Evolutionary conservation across 2,329 filamentous ascomycete species (phyloP), one percentile per base, ranked within the genome.

Genomic region (Ophiostoma populinum): DNA sequence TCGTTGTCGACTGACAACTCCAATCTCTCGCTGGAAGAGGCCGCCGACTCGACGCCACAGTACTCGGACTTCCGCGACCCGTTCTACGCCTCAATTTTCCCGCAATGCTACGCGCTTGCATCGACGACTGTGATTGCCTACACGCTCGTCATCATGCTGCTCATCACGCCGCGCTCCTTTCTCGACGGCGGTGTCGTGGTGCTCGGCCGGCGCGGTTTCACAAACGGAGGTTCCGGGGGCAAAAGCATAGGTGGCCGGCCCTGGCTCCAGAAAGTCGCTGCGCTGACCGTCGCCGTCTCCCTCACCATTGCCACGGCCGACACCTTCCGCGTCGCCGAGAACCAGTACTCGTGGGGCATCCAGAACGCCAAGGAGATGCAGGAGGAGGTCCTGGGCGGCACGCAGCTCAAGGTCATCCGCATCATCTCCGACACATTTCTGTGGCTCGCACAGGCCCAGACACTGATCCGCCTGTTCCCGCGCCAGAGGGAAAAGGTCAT

Each of bases 401-500:
- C 78, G 42, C 80, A 93, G 53, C 76, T 98, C 44, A 83, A 90
- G 46, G 71, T 92, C 40, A 87, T 92, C 40, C 78, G 86, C 44
- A 73, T 95, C 45, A 83, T 98, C 43, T 95, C 87, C 13, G 85
- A 93, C 55, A 86, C 90, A 1, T 95, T 95, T 53, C 65, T 98
- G 20, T 95, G 90, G 87, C 72, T 98, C 25, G 90, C 90, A 1
- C 90, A 98, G 56, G 87, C 92, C 1, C 90, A 98, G 58, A 98
- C 90, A 0, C 59, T 98, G 39, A 95, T 95, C 46, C 79, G 90
- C 35, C 65, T 98, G 2, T 98, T 98, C 47, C 90, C 90, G 7
- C 81, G 90, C 22, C 87, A 95, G 50, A 81, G 92, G 49, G 90
- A 98, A 57, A 95, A 95, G 58, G 76, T 95, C 35, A 81, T 95